A percentile compares a stretch with the other conserved stretches of the same genome.
These are phyloP conservation scores for Botrytis byssoidea DNA, from an alignment of 2,329 filamentous ascomycete species.

Conservation along the genomic window DNA sequence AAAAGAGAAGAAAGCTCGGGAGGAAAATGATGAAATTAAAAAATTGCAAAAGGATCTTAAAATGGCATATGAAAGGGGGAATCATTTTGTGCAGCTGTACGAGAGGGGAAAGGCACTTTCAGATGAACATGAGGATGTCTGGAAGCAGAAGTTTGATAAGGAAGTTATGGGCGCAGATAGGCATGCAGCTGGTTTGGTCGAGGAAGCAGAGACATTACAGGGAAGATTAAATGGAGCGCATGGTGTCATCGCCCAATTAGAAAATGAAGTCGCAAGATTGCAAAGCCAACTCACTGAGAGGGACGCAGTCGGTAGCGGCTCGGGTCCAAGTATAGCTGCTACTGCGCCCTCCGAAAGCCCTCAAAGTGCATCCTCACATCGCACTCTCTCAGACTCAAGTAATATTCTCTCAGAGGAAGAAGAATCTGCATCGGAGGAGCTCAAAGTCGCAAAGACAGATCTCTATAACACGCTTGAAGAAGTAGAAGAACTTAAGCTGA, in stretches of 20 bases:
- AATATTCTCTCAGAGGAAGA: background rate
- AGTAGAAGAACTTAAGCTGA: conserved; percentile 11
- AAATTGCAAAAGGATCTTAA: background rate
- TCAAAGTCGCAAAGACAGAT: background rate
- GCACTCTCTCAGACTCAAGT: background rate
- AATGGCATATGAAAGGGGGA: background rate
- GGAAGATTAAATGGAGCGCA: conserved; percentile 14
- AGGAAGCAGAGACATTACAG: conserved; percentile 13
- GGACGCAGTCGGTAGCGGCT: background rate
- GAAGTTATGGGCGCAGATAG: conserved; percentile 1
- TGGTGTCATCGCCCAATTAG: background rate
- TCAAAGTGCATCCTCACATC: background rate
- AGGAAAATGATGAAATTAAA: background rate
- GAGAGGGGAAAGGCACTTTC: conserved; percentile 5
- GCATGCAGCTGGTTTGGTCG: conserved; percentile 9
- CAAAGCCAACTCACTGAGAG: background rate
- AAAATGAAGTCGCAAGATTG: background rate
- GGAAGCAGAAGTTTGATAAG: background rate
- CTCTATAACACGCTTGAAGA: conserved; percentile 20
- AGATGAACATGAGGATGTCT: background rate
- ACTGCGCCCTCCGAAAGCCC: background rate
- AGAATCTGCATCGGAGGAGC: background rate
- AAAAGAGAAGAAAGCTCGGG: background rate
- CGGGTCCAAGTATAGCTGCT: background rate
- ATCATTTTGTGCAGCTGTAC: background rate